phyloP scores from a whole-genome alignment of 169 alveolate species.

The Amoebophrya sp. region DNA sequence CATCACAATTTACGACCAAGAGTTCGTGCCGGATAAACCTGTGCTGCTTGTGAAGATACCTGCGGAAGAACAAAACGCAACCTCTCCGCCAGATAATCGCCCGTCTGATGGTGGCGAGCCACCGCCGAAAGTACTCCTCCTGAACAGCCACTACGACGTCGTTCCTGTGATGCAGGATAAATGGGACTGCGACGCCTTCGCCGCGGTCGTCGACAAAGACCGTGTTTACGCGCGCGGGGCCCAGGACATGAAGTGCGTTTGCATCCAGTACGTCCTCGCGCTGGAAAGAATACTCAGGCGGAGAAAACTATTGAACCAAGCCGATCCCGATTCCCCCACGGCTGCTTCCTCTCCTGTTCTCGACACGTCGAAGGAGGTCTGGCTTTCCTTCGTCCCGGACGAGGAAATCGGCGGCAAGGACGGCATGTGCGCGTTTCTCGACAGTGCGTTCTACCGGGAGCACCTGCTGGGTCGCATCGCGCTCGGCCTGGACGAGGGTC shows the following conservation, averaged over 20 bases:
- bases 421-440: conserved; percentile 21
- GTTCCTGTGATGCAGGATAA: too few relatives aligned
- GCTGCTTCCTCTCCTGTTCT: not conserved
- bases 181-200: too few relatives aligned
- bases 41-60: too few relatives aligned
- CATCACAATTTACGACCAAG: too few relatives aligned
- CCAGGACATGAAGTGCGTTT: conserved; percentile 33
- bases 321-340: not conserved
- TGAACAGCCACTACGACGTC: too few relatives aligned
- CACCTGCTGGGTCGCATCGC: conserved; percentile 7
- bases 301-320: not conserved
- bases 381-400: conserved; percentile 29
- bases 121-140: too few relatives aligned
- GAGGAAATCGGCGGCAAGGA: conserved; percentile 33
- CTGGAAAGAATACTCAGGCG: not conserved
- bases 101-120: too few relatives aligned
- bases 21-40: too few relatives aligned
- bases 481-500: conserved; percentile 30
- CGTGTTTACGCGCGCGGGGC: conserved; percentile 33
- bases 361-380: not conserved
- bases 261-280: not conserved
- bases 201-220: too few relatives aligned
- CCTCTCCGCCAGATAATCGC: too few relatives aligned
- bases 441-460: not conserved
- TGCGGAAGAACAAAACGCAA: too few relatives aligned